Base-by-base conservation (phyloP, 352 stramenopile species). In the Globisporangium camurandrum region DNA sequence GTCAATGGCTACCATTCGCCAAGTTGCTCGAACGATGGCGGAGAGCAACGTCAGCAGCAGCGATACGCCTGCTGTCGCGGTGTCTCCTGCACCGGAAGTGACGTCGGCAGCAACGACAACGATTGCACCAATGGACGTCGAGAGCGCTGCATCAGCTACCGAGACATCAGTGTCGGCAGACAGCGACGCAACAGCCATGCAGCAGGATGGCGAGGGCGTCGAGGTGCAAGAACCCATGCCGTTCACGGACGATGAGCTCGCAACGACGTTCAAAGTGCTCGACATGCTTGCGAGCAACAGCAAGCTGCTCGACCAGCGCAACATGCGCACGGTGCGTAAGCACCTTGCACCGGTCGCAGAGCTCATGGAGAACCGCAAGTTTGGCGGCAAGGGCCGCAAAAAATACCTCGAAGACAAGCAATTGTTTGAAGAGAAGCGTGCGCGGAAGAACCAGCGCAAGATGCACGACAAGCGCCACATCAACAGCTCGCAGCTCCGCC, bases 401-500 rank as follows among this genome's bases (percentile, higher is more conserved):
- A 91, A 94, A 54, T 94, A 92, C 61, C 54, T 94, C 10, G 80
- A 94, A 41, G 83, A 94, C 61, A 92, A 94, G 61, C 76, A 88
- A 31, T 67, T 94, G 38, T 71, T 76, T 30, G 80, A 91, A 38
- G 83, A 94, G 48, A 94, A 94, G 52, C 80, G 81, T 3, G 83
- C 83, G 36, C 80, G 83, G 6, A 54, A 83, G 27, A 90, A 92
- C 59, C 79, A 92, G 67, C 75, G 78, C 49, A 86, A 86, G 57
- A 92, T 94, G 81, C 82, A 90, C 51, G 83, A 98, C 69, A 79
- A 85, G 47, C 95, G 95, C 49, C 92, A 98, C 64, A 95, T 98
- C 61, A 96, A 97, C 45, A 77, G 72, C 41, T 97, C 93, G 7
- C 69, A 85, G 49, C 59, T 98, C 43, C 78, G 94, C 43, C 81